phyloP scores from a whole-genome alignment of 805 yeast species.

The Yarrowia divulgata region DNA sequence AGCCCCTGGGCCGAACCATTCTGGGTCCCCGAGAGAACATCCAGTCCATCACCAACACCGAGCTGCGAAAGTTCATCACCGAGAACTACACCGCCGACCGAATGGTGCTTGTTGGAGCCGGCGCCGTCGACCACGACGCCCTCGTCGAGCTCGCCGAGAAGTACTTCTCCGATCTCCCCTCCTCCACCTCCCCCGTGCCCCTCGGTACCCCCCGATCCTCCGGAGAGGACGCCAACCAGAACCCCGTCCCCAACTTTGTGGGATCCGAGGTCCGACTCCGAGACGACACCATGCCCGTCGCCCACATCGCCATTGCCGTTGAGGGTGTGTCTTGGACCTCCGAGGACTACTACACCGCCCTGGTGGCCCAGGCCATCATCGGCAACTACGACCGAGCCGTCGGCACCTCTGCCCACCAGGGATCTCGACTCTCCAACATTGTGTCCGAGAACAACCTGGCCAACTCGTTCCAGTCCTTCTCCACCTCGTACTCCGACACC shows the following conservation, averaged over 20 bases:
- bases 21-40: conserved; percentile 93
- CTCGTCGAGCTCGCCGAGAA: conserved; percentile 77
- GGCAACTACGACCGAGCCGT: conserved; percentile 97
- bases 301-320: conserved; percentile 92
- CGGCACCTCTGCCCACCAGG: conserved; percentile 82
- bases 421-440: conserved; percentile 78
- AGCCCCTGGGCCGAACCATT: conserved; percentile 95
- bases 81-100: conserved; percentile 94
- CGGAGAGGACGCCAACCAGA: conserved; percentile 66
- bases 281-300: conserved; percentile 82
- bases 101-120: conserved; percentile 96
- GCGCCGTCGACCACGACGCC: conserved; percentile 87
- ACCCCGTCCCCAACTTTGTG: conserved; percentile 76
- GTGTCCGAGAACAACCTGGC: conserved; percentile 73
- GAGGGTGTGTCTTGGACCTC: conserved; percentile 99
- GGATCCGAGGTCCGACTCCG: conserved; percentile 87
- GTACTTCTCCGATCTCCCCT: conserved; percentile 63
- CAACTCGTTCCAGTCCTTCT: conserved; percentile 94
- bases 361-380: conserved; percentile 94
- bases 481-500: conserved; percentile 95
- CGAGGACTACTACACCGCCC: conserved; percentile 91
- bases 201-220: conserved; percentile 72
- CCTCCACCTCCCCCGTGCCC: conserved; percentile 63
- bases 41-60: conserved; percentile 75
- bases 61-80: conserved; percentile 77